A percentile compares a stretch with the other conserved stretches of the same genome.
These are phyloP conservation scores for Apiospora marii DNA, from an alignment of 2,329 filamentous ascomycete genomes.

Conservation along the genomic window DNA sequence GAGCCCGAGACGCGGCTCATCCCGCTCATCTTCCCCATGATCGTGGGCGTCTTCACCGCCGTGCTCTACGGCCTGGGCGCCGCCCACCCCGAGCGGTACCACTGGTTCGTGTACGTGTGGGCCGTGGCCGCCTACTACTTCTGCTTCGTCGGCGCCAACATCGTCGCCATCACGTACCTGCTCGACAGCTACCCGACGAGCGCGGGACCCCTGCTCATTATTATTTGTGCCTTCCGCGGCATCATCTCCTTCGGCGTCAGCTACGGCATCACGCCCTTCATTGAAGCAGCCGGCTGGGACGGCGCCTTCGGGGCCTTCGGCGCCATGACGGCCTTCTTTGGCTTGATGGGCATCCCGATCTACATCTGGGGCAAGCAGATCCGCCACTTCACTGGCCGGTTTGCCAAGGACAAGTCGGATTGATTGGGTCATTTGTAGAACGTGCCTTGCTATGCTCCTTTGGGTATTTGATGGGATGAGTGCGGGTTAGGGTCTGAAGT, in stretches of 20 bases:
- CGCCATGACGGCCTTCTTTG: slow-evolving; percentile 40
- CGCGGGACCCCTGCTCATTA: slow-evolving; percentile 51
- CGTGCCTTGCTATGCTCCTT: background rate
- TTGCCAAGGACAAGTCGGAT: slow-evolving; percentile 30
- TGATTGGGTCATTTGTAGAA: background rate
- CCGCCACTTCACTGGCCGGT: slow-evolving; percentile 36
- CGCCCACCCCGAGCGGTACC: slow-evolving; percentile 42
- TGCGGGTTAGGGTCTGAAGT: background rate
- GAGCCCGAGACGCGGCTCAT: slow-evolving; percentile 50
- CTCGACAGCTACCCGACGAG: slow-evolving; percentile 53
- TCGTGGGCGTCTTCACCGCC: slow-evolving; percentile 46
- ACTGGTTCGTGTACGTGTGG: slow-evolving; percentile 46
- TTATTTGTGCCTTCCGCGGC: slow-evolving; percentile 54
- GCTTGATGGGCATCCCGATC: slow-evolving; percentile 40
- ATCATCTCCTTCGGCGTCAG: slow-evolving; percentile 52
- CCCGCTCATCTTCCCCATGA: slow-evolving; percentile 45
- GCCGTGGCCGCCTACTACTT: slow-evolving; percentile 43
- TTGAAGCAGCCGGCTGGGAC: slow-evolving; percentile 41
- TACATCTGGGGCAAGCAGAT: slow-evolving; percentile 44
- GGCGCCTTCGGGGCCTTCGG: slow-evolving; percentile 44
- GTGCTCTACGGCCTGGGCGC: slow-evolving; percentile 49
- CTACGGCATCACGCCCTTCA: slow-evolving; percentile 41
- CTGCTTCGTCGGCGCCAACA: slow-evolving; percentile 50
- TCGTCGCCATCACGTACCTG: slow-evolving; percentile 52
- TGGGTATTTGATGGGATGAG: background rate